Evolutionary conservation across 2,329 filamentous ascomycete genomes (phyloP).

Genomic region (Hypoxylon rubiginosum): DNA sequence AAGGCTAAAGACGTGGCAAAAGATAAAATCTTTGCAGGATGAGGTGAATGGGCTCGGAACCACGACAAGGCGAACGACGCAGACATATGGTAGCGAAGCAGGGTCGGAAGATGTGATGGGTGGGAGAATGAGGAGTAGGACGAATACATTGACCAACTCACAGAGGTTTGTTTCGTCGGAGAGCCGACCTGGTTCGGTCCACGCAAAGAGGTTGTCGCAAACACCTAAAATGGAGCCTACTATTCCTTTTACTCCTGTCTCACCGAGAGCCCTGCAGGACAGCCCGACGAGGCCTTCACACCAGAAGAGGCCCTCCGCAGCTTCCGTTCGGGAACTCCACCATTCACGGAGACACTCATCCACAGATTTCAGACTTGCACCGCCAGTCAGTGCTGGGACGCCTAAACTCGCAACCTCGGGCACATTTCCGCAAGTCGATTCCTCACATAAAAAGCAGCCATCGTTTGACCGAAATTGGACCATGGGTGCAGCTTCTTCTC

Average conservation of each 20-base stretch:
- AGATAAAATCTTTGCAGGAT: slow-evolving; percentile 91
- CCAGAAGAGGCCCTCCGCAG: slow-evolving; percentile 78
- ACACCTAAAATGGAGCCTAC: slow-evolving; percentile 64
- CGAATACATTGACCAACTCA: slow-evolving; percentile 68
- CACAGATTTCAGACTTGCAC: slow-evolving; percentile 74
- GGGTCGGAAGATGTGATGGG: slow-evolving; percentile 66
- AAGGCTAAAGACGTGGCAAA: slow-evolving; percentile 94
- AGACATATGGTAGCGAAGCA: slow-evolving; percentile 70
- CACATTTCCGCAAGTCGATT: slow-evolving; percentile 58
- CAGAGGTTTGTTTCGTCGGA: slow-evolving; percentile 59
- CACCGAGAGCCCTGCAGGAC: slow-evolving; percentile 57
- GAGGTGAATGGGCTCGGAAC: slow-evolving; percentile 74
- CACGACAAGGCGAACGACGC: slow-evolving; percentile 65
- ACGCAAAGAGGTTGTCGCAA: slow-evolving; percentile 65
- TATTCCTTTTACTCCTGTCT: slow-evolving; percentile 58
- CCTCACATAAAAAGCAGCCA: slow-evolving; percentile 72
- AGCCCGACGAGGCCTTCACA: slow-evolving; percentile 64
- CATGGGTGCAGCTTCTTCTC: slow-evolving; percentile 65
- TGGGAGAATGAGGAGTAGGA: slow-evolving; percentile 65
- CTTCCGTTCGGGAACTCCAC: slow-evolving; percentile 84
- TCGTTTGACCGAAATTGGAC: slow-evolving; percentile 81
- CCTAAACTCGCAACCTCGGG: slow-evolving; percentile 61
- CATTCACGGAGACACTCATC: slow-evolving; percentile 91
- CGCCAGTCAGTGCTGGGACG: slow-evolving; percentile 52
- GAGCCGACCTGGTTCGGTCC: slow-evolving; percentile 62